phyloP scores from a whole-genome alignment of 2,329 filamentous ascomycete species.

The Arthrocladium fulminans region DNA sequence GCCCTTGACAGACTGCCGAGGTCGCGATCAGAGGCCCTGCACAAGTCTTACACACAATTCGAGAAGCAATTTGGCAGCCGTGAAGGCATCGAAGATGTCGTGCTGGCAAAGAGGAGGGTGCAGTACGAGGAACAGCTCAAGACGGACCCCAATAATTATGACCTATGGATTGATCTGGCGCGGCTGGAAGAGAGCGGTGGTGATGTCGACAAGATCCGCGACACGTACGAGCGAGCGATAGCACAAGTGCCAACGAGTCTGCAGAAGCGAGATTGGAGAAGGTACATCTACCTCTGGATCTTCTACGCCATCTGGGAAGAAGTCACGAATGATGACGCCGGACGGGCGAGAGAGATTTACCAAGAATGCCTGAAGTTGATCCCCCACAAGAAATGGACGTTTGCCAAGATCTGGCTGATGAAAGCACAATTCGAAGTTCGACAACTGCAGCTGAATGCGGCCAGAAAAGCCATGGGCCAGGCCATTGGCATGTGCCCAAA shows the following conservation, averaged over 20 bases:
- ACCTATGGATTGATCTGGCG: slow-evolving; percentile 93
- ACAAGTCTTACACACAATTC: slow-evolving; percentile 93
- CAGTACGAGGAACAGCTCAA: slow-evolving; percentile 92
- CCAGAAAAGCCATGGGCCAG: slow-evolving; percentile 80
- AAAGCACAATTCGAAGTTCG: slow-evolving; percentile 90
- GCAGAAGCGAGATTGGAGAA: slow-evolving; percentile 93
- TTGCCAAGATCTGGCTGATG: slow-evolving; percentile 90
- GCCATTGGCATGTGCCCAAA: slow-evolving; percentile 94
- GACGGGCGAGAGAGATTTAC: slow-evolving; percentile 82
- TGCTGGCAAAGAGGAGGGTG: slow-evolving; percentile 84
- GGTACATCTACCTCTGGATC: slow-evolving; percentile 96
- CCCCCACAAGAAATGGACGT: slow-evolving; percentile 94
- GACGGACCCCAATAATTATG: slow-evolving; percentile 93
- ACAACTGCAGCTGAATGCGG: slow-evolving; percentile 68
- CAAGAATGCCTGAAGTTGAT: slow-evolving; percentile 77
- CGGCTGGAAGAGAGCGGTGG: slow-evolving; percentile 78
- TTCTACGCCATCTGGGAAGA: slow-evolving; percentile 97
- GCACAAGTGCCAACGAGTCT: slow-evolving; percentile 90
- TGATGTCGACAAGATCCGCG: slow-evolving; percentile 72
- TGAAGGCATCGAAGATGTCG: slow-evolving; percentile 90
- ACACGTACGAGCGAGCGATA: slow-evolving; percentile 91
- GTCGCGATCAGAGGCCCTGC: slow-evolving; percentile 72
- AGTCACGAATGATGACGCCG: slow-evolving; percentile 66
- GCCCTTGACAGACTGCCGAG: slow-evolving; percentile 84
- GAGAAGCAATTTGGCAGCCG: slow-evolving; percentile 95